Base-by-base conservation (phyloP, 2,329 filamentous ascomycete genomes). In the Rutstroemia sp. region DNA sequence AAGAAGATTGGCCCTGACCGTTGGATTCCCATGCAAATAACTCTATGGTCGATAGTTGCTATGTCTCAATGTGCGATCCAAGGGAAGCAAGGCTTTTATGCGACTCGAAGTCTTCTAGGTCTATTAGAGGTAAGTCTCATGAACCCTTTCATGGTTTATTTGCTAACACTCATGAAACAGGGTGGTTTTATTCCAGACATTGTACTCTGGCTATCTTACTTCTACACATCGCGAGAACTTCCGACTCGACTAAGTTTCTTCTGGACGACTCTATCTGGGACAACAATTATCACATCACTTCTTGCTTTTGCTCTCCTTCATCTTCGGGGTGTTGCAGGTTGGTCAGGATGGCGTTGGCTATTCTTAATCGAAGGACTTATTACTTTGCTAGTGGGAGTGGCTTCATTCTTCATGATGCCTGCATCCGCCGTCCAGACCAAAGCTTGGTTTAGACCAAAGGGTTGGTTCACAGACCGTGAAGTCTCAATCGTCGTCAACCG, bases 131-230 rank as follows among this genome's bases (percentile, higher is more conserved):
- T 62, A n/a, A 70, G 69, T 34, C 75, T 1, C 16, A 21, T 49
- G 5, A 1, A 5, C n/a, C n/a, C 46, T 46, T 5, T n/a, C 16
- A 9, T 25, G 19, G 18, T 19, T 41, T 27, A 8, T 23, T 18
- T 16, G 16, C 25, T 46, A 5, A 38, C 27, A 57, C 41, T 30
- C 23, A 1, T 52, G 12, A 42, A 51, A 12, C 18, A 80, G 67
- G 80, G 80, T 21, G 81, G 81, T 0, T 86, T 86, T 60, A 85
- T 86, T 50, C 81, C 82, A 0, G 81, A 83, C 58, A 81, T 81
- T 21, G 79, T 87, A 14, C 72, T 87, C 0, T 90, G 86, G 70
- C 74, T 90, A 5, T 85, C 81, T 3, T 91, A 91, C 69, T 92
- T 86, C 71, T 92, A 90, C 72, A 90, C 82, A 47, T 81, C 81